Base-by-base conservation (phyloP, 1,284 basidiomycete genomes). In the Stereum hirsutum region DNA sequence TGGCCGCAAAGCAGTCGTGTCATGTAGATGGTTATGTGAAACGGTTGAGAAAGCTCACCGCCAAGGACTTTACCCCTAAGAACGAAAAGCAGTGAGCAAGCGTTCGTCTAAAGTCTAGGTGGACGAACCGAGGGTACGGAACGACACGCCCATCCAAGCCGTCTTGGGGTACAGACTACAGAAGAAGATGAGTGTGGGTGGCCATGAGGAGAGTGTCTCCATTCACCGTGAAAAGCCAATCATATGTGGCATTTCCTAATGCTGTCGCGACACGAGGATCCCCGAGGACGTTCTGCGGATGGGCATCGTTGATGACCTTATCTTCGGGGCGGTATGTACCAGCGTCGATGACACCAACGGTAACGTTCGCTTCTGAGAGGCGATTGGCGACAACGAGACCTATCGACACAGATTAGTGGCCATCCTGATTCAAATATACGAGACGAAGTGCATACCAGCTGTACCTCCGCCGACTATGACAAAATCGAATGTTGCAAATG, bases 241-340 rank as follows among this genome's bases (percentile, higher is more conserved):
- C 47, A 36, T 49, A 49, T 11, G 33, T 42, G 6, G 47, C 35
- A 19, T 44, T 49, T 21, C 47, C 47, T 19, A 49, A 20, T 5
- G 48, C 46, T 19, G 47, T 49, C 11, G 46, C 46, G 2, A 49
- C 31, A 17, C 48, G 41, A 26, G 47, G 39, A 17, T 49, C 48
- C 3, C 47, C 47, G 3, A 48, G 46, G 8, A 48, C 41, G 35
- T 48, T 48, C 8, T 46, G 46, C 5, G 47, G 46, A 26, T 36
- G 48, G 23, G 47, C 46, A 11, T 41, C 32, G 17, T 48, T 43
- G 32, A 49, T 49, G 39, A 48, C 46, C 21, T 41, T 31, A 19
- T 49, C 47, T 15, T 48, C 35, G 5, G 47, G 46, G 36, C 48
- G 46, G 26, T 49, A 40, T 32, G 38, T 34, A 12, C 46, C 47